phyloP scores from a whole-genome alignment of 2,329 filamentous ascomycete species.

The Monosporascus sp. region DNA sequence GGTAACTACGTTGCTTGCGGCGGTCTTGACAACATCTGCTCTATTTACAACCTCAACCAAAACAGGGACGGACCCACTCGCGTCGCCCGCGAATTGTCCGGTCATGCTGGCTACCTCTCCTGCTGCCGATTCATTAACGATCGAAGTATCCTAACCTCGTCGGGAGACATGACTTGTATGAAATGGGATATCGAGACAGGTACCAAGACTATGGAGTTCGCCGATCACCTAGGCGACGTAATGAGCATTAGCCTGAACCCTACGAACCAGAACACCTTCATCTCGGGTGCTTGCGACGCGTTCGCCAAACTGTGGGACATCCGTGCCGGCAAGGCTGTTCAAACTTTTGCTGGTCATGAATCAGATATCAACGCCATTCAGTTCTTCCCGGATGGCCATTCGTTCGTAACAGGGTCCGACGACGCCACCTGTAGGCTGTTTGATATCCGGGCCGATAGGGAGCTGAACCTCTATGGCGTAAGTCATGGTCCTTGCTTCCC shows the following conservation, averaged over 20 bases:
- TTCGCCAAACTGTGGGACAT: conserved; percentile 99
- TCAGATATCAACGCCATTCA: conserved; percentile 99
- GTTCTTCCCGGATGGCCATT: conserved; percentile 98
- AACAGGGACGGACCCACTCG: conserved; percentile 92
- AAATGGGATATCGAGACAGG: conserved; percentile 99
- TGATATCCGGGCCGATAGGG: conserved; percentile 91
- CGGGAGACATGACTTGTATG: conserved; percentile 99
- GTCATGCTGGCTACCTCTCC: conserved; percentile 93
- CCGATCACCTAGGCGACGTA: conserved; percentile 95
- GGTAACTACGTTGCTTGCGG: conserved; percentile 98
- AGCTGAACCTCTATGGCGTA: conserved; percentile 65
- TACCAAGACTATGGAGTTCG: conserved; percentile 95
- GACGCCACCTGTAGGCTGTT: conserved; percentile 97
- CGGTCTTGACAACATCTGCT: conserved; percentile 99
- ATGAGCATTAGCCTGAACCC: conserved; percentile 99
- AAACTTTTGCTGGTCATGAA: conserved; percentile 97
- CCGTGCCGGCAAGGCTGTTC: conserved; percentile 93
- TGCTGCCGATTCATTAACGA: conserved; percentile 99
- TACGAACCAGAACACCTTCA: conserved; percentile 98
- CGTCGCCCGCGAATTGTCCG: conserved; percentile 90
- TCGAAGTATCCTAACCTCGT: conserved; percentile 94
- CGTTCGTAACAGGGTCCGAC: conserved; percentile 95
- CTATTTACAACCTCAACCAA: conserved; percentile 97
- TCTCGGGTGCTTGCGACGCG: conserved; percentile 97
- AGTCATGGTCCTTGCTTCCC: conserved; percentile 24